A percentile compares a stretch with the other conserved stretches of the same genome.
Conservation (phyloP, 805 yeast genomes). For the Kregervanrija delftensis region DNA sequence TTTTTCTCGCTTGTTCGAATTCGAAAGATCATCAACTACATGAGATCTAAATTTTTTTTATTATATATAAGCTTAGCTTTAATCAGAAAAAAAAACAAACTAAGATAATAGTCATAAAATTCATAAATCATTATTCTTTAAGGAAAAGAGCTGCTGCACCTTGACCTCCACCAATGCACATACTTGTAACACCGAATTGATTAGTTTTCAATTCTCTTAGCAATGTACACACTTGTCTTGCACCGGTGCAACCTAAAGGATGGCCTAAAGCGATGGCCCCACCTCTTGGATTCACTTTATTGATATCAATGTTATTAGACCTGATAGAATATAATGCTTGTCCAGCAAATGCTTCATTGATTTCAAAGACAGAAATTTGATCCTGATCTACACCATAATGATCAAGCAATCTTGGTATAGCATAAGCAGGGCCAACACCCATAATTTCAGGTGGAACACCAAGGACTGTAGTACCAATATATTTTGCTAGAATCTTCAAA, state of each 20-base stretch:
- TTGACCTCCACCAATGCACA: constrained; percentile 99
- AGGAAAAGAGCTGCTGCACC: constrained; percentile 91
- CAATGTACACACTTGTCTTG: constrained; percentile 88
- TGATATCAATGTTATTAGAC: constrained; percentile 56
- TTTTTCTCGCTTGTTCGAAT: no score
- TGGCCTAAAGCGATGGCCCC: constrained; percentile 97
- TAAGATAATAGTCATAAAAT: not conserved
- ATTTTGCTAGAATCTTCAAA: constrained; percentile 72
- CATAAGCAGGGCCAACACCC: constrained; percentile 98
- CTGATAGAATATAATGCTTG: constrained; percentile 78
- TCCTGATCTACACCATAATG: constrained; percentile 39
- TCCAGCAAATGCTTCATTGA: constrained; percentile 96
- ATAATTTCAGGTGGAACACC: constrained; percentile 97
- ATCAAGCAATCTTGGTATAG: constrained; percentile 74
- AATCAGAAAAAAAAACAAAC: not conserved
- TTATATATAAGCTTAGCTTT: no score
- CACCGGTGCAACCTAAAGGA: constrained; percentile 80
- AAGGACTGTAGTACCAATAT: constrained; percentile 67
- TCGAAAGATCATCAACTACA: no score
- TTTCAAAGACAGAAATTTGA: constrained; percentile 74
- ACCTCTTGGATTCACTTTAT: constrained; percentile 83
- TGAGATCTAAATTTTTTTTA: no score
- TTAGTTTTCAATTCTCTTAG: constrained; percentile 73
- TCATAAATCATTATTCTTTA: constrained; percentile 50
- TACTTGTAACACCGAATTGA: constrained; percentile 84